Evolutionary conservation across 345 rosid genomes (phyloP).

Genomic region (Gossypium rotundifolium): DNA sequence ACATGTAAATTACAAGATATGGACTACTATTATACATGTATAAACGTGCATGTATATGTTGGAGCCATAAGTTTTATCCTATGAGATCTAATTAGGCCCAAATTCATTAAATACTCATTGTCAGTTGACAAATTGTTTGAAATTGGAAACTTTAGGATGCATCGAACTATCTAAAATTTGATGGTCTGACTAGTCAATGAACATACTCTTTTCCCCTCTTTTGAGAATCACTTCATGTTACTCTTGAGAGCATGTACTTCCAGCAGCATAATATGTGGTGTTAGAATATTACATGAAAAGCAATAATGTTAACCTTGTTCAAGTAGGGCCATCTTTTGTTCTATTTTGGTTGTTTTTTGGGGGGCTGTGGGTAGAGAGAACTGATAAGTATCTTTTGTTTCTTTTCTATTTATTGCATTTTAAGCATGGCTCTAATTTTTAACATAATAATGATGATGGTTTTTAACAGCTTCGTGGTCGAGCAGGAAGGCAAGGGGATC

Average conservation of each 20-base stretch:
- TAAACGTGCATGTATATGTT: background rate
- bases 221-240: background rate
- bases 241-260: background rate
- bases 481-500: constrained; percentile 99
- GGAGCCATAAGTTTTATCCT: background rate
- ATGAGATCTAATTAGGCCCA: background rate
- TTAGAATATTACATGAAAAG: background rate
- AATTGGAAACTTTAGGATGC: background rate
- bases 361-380: background rate
- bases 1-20: background rate
- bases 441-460: constrained; percentile 2
- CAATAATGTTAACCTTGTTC: background rate
- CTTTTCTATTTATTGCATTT: background rate
- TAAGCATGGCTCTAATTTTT: constrained; percentile 10
- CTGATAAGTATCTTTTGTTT: constrained; percentile 8
- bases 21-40: background rate
- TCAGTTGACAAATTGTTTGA: background rate
- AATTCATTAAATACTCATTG: background rate
- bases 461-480: constrained; percentile 85
- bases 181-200: background rate
- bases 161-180: background rate
- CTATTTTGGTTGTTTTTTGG: background rate
- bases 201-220: background rate
- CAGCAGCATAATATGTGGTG: background rate
- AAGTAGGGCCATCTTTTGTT: background rate